Conservation (phyloP, 1,284 basidiomycete species). For the Microstroma glucosiphilum region DNA sequence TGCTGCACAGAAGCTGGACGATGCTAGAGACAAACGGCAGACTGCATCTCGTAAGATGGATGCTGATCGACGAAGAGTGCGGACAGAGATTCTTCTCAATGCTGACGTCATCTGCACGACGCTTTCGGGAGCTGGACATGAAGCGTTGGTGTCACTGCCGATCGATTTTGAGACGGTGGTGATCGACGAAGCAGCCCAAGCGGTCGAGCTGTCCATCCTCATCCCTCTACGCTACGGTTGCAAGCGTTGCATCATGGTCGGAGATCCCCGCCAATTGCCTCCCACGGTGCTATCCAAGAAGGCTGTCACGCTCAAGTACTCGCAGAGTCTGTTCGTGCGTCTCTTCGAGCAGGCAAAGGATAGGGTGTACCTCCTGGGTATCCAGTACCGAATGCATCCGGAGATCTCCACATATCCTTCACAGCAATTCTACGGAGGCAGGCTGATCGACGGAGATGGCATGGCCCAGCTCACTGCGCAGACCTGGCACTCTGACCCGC, state of each 20-base stretch:
- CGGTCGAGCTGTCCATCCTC: conserved; percentile 89
- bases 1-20: conserved; percentile 35
- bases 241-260: conserved; percentile 84
- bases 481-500: conserved; percentile 73
- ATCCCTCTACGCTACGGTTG: conserved; percentile 89
- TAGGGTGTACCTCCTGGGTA: conserved; percentile 83
- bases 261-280: conserved; percentile 93
- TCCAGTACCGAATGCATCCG: conserved; percentile 99
- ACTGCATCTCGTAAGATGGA: conserved; percentile 32
- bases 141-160: conserved; percentile 63
- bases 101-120: conserved; percentile 91
- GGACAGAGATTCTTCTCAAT: conserved; percentile 51
- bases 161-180: conserved; percentile 92
- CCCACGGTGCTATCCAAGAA: conserved; percentile 89
- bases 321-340: conserved; percentile 86
- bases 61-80: conserved; percentile 30
- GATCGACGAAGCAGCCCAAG: conserved; percentile 97
- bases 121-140: conserved; percentile 78
- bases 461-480: conserved; percentile 79
- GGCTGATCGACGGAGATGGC: conserved; percentile 75
- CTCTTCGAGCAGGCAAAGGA: conserved; percentile 72
- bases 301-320: conserved; percentile 74
- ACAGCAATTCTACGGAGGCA: conserved; percentile 75
- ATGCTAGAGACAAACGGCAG: conserved; percentile 37
- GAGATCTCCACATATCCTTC: conserved; percentile 87